Evolutionary conservation across 129 eudicot genomes (phyloP), one percentile per base, ranked within the genome.

Genomic region (Centaurea solstitialis): DNA sequence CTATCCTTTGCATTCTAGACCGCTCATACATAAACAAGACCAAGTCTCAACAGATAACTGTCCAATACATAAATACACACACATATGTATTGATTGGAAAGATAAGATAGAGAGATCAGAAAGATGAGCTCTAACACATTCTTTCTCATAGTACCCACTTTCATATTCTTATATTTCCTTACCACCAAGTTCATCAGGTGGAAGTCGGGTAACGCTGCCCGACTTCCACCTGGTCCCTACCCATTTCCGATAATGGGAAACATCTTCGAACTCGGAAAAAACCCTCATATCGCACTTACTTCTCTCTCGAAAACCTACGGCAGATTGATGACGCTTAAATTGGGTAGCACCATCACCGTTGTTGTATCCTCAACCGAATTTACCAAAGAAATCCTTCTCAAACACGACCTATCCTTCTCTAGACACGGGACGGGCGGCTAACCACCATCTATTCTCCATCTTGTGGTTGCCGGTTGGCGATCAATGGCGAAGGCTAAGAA

Each of bases 161-260:
- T 28, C 4, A n/a, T 50, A 11, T 40, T 45, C 15, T 28, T 41
- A 0, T 80, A 73, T 20, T 37, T 50, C 37, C 33, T 80, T 17
- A 24, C 43, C 5, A 65, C 12, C 68, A 45, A 11, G 41, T 73
- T 23, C 71, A 4, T 17, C 68, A 41, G 6, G 22, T 37, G 20
- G 13, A 65, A 41, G 23, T 66, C 70, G 18, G 61, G 5, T 7
- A 3, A 2, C 38, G 1, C n/a, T 38, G 10, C 17, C 70, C 67
- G 59, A 73, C 69, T 82, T 1, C 89, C 89, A 11, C 93, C 93
- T 1, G 93, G 93, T 17, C 93, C 93, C 18, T 72, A 38, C 61
- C 87, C 72, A 0, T 24, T 85, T 37, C 91, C 93, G 1, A 57
- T 90, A 20, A 77, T 90, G 43, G 93, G 93, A 78, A 85, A 76